phyloP scores from a whole-genome alignment of 2,329 filamentous ascomycete genomes.

The Clonostachys rhizophaga region DNA sequence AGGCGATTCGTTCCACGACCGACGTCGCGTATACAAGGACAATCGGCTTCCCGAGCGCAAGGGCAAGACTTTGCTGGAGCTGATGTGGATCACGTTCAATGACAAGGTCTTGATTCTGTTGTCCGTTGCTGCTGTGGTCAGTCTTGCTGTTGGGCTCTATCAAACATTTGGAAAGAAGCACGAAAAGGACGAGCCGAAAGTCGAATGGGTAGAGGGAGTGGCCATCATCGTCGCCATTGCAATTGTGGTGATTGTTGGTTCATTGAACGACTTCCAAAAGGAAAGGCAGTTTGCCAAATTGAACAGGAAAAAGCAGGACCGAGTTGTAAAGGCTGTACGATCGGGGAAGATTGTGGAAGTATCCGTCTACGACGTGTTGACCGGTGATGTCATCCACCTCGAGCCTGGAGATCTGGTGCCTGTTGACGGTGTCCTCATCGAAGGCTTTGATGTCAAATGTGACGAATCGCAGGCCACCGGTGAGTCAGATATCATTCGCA shows the following conservation, averaged over 20 bases:
- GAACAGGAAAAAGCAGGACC: constrained; percentile 76
- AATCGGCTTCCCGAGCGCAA: constrained; percentile 72
- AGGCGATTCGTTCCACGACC: constrained; percentile 48
- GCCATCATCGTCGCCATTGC: constrained; percentile 77
- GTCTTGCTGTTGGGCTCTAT: constrained; percentile 70
- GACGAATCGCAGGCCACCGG: constrained; percentile 78
- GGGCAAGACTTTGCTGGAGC: constrained; percentile 64
- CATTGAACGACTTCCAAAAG: constrained; percentile 76
- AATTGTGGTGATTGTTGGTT: constrained; percentile 73
- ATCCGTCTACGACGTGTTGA: constrained; percentile 64
- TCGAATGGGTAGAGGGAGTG: constrained; percentile 79
- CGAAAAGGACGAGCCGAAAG: constrained; percentile 40
- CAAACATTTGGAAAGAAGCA: constrained; percentile 64
- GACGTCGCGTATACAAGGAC: constrained; percentile 66
- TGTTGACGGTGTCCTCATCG: constrained; percentile 68
- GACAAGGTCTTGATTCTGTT: constrained; percentile 76
- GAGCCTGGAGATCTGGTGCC: constrained; percentile 72
- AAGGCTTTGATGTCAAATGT: constrained; percentile 70
- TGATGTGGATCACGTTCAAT: constrained; percentile 82
- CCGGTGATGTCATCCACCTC: constrained; percentile 67
- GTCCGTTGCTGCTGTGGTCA: constrained; percentile 66
- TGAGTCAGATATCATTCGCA: constrained; percentile 72
- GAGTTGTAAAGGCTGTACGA: constrained; percentile 66
- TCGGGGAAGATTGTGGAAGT: constrained; percentile 67
- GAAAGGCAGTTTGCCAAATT: constrained; percentile 75